Evolutionary conservation across 2,329 filamentous ascomycete species (phyloP).

Genomic region (Cryphonectria carpinicola): DNA sequence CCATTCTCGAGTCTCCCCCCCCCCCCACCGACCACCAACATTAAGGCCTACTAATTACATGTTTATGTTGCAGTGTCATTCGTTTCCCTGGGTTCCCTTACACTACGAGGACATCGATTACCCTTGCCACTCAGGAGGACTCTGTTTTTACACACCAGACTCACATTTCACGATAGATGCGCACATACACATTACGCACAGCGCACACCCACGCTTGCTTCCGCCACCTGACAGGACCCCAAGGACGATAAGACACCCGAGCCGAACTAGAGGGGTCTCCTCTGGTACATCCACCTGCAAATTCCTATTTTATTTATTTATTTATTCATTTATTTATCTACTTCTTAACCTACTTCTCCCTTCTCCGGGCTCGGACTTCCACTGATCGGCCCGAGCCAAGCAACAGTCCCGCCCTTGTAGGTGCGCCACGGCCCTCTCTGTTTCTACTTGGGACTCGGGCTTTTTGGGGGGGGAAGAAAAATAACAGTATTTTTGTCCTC

Average conservation of each 20-base stretch:
- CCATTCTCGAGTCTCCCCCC: not conserved
- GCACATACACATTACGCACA: not conserved
- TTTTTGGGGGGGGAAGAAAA: not conserved
- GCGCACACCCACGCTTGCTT: not conserved
- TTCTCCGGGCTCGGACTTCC: not conserved
- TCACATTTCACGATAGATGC: not conserved
- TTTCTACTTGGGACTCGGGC: not conserved
- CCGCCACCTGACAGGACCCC: not conserved
- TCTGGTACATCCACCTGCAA: conserved; percentile 6
- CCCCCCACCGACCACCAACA: not conserved
- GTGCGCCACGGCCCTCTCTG: conserved; percentile 4
- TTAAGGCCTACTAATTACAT: not conserved
- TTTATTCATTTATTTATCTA: not conserved
- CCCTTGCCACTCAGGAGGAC: not conserved
- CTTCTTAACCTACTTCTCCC: not conserved
- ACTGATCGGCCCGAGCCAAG: conserved; percentile 1
- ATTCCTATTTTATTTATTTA: not conserved
- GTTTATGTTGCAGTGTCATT: not conserved
- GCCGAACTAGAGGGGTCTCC: not conserved
- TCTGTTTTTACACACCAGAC: not conserved
- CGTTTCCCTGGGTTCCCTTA: not conserved
- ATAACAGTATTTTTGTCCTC: not conserved
- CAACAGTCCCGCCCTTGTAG: not conserved
- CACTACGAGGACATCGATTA: not conserved
- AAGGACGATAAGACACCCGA: not conserved